Evolutionary conservation across 2,329 filamentous ascomycete genomes (phyloP).

Genomic region (Aspergillus uvarum): DNA sequence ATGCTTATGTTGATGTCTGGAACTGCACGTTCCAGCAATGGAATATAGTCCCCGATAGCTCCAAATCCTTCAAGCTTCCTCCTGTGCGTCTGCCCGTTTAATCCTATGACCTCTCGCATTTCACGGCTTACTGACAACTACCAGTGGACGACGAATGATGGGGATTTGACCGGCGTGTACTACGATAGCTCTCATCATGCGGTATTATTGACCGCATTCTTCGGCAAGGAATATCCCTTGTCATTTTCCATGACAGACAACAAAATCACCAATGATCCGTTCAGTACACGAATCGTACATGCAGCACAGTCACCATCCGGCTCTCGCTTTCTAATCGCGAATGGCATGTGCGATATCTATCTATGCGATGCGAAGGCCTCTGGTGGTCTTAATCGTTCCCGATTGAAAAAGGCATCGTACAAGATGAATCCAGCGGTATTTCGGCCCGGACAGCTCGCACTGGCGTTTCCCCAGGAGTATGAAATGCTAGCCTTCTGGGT

Average conservation of each 20-base stretch:
- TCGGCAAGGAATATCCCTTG: slow-evolving; percentile 22
- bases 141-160: slow-evolving; percentile 35
- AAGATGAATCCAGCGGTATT: slow-evolving; percentile 35
- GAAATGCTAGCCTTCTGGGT: slow-evolving; percentile 22
- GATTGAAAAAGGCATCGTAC: slow-evolving; percentile 32
- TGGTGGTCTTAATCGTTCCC: slow-evolving; percentile 27
- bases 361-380: slow-evolving; percentile 34
- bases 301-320: slow-evolving; percentile 38
- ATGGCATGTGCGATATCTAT: slow-evolving; percentile 38
- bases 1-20: slow-evolving; percentile 25
- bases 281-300: slow-evolving; percentile 33
- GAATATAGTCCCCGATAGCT: slow-evolving; percentile 17
- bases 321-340: slow-evolving; percentile 29
- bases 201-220: slow-evolving; percentile 30
- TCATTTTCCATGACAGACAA: slow-evolving; percentile 19
- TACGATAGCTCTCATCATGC: slow-evolving; percentile 31
- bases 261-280: slow-evolving; percentile 29
- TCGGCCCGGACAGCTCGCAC: slow-evolving; percentile 31
- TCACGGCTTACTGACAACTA: slow-evolving; percentile 8
- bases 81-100: slow-evolving; percentile 13
- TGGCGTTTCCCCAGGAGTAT: slow-evolving; percentile 29
- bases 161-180: slow-evolving; percentile 36
- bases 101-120: too few relatives aligned
- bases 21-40: slow-evolving; percentile 20
- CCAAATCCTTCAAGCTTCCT: slow-evolving; percentile 22